Evolutionary conservation across 2,329 filamentous ascomycete species (phyloP).

Genomic region (Rutstroemia sp.): DNA sequence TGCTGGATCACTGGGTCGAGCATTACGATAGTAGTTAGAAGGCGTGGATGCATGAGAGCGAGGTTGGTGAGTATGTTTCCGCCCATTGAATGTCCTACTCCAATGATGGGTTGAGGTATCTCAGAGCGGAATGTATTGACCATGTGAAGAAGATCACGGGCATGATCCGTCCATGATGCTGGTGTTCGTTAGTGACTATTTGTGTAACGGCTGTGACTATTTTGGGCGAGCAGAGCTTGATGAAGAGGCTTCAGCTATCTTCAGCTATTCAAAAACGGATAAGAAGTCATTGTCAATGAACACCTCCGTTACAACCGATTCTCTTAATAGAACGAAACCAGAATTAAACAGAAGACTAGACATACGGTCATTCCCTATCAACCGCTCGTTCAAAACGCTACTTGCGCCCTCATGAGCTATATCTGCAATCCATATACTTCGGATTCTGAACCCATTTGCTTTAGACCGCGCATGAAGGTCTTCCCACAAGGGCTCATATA

Average conservation of each 20-base stretch:
- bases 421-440: constrained; percentile 82
- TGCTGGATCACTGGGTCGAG: constrained; percentile 75
- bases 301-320: too few relatives aligned
- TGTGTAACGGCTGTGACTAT: too few relatives aligned
- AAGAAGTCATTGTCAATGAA: neutral
- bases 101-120: constrained; percentile 72
- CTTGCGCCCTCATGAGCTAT: constrained; percentile 70
- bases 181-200: constrained; percentile 27
- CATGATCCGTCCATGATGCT: constrained; percentile 76
- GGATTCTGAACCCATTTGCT: constrained; percentile 57
- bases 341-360: neutral
- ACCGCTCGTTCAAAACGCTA: constrained; percentile 64
- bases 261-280: neutral
- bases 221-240: too few relatives aligned
- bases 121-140: constrained; percentile 74
- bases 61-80: constrained; percentile 65
- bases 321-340: too few relatives aligned
- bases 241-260: neutral
- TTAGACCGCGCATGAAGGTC: constrained; percentile 57
- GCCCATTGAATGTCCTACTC: constrained; percentile 85
- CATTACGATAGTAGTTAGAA: constrained; percentile 67
- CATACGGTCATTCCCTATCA: constrained; percentile 76
- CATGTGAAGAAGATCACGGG: constrained; percentile 74
- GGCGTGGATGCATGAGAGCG: constrained; percentile 69
- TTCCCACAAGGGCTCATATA: constrained; percentile 88